A percentile compares a stretch with the other conserved stretches of the same genome.
Evolutionary conservation across 495 filamentous ascomycete species (phyloP).

Genomic region (Aspergillus incahuasiensis): DNA sequence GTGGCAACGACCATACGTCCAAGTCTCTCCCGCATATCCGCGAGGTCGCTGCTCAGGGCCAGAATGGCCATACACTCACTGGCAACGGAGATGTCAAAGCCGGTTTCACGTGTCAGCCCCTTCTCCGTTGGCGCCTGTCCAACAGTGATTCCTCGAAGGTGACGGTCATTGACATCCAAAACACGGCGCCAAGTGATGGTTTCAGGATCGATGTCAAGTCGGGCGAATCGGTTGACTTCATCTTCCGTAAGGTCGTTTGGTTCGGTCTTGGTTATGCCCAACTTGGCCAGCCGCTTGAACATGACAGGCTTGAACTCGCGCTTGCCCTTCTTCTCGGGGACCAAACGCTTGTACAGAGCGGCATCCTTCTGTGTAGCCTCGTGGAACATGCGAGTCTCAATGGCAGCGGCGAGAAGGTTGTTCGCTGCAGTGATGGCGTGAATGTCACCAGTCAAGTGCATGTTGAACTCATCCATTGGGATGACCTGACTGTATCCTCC

Average conservation of each 20-base stretch:
- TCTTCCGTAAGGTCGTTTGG: conserved; percentile 86
- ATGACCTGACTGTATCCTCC: conserved; percentile 98
- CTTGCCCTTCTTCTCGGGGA: conserved; percentile 86
- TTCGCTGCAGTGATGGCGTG: conserved; percentile 97
- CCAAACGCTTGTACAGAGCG: conserved; percentile 80
- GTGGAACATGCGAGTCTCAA: conserved; percentile 98
- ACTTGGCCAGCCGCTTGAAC: conserved; percentile 87
- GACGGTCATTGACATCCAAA: conserved; percentile 93
- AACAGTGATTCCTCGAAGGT: conserved; percentile 81
- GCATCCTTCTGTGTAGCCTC: conserved; percentile 91
- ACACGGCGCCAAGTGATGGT: conserved; percentile 98
- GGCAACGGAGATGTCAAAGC: conserved; percentile 96
- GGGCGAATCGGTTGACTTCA: conserved; percentile 80
- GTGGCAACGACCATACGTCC: conserved; percentile 96
- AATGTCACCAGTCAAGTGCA: conserved; percentile 96
- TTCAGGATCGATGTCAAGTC: conserved; percentile 91
- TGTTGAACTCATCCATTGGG: conserved; percentile 99
- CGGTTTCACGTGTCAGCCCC: conserved; percentile 75
- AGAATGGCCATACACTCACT: conserved; percentile 98
- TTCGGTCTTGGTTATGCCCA: conserved; percentile 92
- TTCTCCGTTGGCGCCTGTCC: conserved; percentile 88
- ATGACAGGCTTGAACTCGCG: conserved; percentile 82
- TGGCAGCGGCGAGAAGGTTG: conserved; percentile 95
- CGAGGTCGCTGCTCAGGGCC: conserved; percentile 80
- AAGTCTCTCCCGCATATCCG: conserved; percentile 88